Evolutionary conservation across 2,329 filamentous ascomycete species (phyloP).

Genomic region (Aspergillus brunneoviolaceus): DNA sequence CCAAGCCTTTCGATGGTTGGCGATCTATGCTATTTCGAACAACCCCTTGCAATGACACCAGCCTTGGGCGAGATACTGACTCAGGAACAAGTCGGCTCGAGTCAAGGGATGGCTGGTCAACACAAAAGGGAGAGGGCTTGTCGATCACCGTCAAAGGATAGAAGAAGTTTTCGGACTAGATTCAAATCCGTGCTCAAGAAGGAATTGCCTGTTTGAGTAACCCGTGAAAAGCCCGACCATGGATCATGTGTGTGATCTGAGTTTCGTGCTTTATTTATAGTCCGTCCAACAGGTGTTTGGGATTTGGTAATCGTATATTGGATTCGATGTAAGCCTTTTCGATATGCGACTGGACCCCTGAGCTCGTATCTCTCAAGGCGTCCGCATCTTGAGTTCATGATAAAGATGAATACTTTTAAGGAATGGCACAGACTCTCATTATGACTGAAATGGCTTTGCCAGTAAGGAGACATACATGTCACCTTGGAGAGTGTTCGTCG

Average conservation of each 20-base stretch:
- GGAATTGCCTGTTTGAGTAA: constrained; percentile 18
- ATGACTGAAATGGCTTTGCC: no score
- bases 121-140: background rate
- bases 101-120: background rate
- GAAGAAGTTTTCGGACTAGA: background rate
- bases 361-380: no score
- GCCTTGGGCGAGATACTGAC: background rate
- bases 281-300: background rate
- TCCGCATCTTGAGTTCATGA: no score
- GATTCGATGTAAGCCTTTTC: no score
- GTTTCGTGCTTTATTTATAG: constrained; percentile 2
- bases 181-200: background rate
- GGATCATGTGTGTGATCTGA: constrained; percentile 14
- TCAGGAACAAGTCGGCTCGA: background rate
- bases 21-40: background rate
- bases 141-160: background rate
- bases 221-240: constrained; percentile 9
- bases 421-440: no score
- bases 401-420: no score
- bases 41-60: constrained; percentile 5
- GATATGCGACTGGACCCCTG: no score
- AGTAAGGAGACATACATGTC: no score
- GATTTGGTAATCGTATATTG: no score
- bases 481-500: no score
- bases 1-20: background rate